Evolutionary conservation across 352 stramenopile species (phyloP).

Genomic region (Pythium rishiriense): DNA sequence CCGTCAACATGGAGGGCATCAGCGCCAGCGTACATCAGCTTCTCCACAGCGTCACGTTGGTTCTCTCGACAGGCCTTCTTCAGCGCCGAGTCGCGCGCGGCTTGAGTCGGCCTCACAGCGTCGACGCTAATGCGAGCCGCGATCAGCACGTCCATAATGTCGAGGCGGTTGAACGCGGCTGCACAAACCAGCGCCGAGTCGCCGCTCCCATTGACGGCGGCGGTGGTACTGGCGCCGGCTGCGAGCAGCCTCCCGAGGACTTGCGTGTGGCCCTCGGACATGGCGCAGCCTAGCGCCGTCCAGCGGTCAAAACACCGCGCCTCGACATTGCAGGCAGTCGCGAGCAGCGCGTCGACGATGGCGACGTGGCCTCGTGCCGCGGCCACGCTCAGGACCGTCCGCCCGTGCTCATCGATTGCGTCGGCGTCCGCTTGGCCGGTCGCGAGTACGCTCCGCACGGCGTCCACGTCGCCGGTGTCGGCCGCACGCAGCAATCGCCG

Average conservation of each 20-base stretch:
- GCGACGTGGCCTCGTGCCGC: neutral
- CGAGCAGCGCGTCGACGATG: neutral
- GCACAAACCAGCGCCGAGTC: neutral
- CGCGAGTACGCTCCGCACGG: neutral
- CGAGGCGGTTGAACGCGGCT: neutral
- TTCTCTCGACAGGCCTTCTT: no score
- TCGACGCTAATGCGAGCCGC: neutral
- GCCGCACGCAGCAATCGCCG: neutral
- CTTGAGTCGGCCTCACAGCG: neutral
- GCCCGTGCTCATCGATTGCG: neutral
- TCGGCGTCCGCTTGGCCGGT: neutral
- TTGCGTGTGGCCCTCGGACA: neutral
- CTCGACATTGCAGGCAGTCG: neutral
- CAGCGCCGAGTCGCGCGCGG: no score
- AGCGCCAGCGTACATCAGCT: no score
- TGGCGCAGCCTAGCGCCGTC: neutral
- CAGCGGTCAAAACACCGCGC: neutral
- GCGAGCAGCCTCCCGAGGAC: neutral
- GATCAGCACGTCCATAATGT: neutral
- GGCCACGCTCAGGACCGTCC: neutral
- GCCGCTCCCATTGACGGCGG: neutral
- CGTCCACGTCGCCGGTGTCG: neutral
- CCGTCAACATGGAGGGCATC: no score
- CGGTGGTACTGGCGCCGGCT: neutral
- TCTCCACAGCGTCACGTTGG: no score